Percentiles rank a stretch among this genome's conserved stretches.
Evolutionary conservation across 345 rosid species (phyloP).

Genomic region (Lepidium aucheri): DNA sequence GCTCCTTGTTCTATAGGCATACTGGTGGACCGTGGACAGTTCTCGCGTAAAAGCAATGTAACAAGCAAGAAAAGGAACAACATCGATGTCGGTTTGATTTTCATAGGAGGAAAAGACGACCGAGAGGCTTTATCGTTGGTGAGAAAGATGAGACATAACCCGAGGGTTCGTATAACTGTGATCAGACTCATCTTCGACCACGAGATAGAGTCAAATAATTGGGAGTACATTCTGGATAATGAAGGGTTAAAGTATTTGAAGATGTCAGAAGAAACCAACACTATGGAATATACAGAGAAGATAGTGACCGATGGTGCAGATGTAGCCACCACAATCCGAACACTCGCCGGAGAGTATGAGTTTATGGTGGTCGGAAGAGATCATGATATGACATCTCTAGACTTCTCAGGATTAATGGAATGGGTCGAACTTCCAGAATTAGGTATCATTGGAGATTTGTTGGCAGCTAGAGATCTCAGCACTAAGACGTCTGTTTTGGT

Average conservation of each 20-base stretch:
- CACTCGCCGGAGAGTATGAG: neutral
- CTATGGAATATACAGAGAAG: neutral
- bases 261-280: neutral
- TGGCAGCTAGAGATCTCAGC: conserved; percentile 11
- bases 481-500: conserved; percentile 17
- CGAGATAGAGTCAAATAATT: neutral
- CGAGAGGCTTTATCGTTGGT: conserved; percentile 9
- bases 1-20: conserved; percentile 24
- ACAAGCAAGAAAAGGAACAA: neutral
- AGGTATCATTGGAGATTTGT: conserved; percentile 17
- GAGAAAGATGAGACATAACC: conserved; percentile 11
- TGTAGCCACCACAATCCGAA: neutral
- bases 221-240: conserved; percentile 10
- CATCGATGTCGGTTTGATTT: conserved; percentile 1
- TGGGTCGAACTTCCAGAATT: conserved; percentile 23
- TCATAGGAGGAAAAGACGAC: conserved; percentile 21
- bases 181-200: neutral
- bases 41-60: neutral
- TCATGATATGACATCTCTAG: neutral
- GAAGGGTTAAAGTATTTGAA: neutral
- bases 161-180: neutral
- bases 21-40: conserved; percentile 16
- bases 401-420: neutral
- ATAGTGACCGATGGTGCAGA: neutral
- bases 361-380: conserved; percentile 18